A percentile compares a stretch with the other conserved stretches of the same genome.
phyloP scores from a whole-genome alignment of 140 eudicot genomes.

The Flaveria floridana region DNA sequence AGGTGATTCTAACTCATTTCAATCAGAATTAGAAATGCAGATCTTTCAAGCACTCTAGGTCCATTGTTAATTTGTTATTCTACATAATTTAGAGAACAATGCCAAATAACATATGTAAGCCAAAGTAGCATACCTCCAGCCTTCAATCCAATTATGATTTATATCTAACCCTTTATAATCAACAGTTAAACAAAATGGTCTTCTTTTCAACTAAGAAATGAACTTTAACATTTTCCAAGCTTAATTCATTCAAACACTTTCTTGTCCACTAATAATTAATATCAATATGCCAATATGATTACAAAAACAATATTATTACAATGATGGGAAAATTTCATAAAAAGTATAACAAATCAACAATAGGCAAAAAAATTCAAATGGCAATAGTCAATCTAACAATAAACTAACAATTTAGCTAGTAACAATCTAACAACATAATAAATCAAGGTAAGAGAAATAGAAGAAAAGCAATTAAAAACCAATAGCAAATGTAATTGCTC shows the following conservation, averaged over 20 bases:
- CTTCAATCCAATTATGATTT: too few relatives aligned
- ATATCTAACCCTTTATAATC: background rate
- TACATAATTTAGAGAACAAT: too few relatives aligned
- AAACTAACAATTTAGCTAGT: background rate
- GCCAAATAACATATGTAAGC: too few relatives aligned
- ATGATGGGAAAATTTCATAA: background rate
- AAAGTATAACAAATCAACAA: background rate
- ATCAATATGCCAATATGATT: background rate
- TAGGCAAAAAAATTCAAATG: background rate
- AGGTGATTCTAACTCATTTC: too few relatives aligned
- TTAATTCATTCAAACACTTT: background rate
- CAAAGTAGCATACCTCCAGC: too few relatives aligned
- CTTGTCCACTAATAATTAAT: background rate
- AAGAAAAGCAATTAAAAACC: background rate
- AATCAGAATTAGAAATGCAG: too few relatives aligned
- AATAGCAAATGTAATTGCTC: background rate
- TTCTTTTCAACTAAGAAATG: background rate
- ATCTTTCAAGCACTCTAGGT: too few relatives aligned
- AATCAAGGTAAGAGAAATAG: background rate
- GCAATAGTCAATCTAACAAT: background rate
- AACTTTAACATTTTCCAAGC: conserved; percentile 14
- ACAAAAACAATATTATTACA: background rate
- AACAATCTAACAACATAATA: too few relatives aligned
- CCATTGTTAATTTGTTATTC: too few relatives aligned
- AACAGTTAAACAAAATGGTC: background rate